A percentile compares a stretch with the other conserved stretches of the same genome.
These are phyloP conservation scores for Dioscorea alata DNA, from an alignment of 106 monocot species.

Conservation along the genomic window DNA sequence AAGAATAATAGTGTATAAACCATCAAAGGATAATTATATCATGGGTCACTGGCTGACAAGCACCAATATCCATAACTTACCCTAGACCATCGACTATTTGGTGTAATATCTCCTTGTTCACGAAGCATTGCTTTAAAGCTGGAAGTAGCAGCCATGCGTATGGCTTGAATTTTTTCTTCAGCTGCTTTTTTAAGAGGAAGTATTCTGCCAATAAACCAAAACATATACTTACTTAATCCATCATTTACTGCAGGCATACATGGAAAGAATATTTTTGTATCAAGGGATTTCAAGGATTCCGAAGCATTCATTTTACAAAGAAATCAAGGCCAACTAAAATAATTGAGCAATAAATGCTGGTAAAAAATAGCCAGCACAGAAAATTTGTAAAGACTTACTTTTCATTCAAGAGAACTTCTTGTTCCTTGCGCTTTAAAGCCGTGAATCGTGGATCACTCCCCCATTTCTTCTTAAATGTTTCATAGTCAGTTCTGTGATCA, in stretches of 20 bases:
- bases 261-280: too few species aligned
- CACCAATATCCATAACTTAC: constrained; percentile 25
- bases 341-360: neutral
- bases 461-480: constrained; percentile 92
- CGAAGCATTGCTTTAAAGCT: constrained; percentile 81
- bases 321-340: too few species aligned
- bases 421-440: constrained; percentile 82
- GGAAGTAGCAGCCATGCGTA: constrained; percentile 31
- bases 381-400: constrained; percentile 36
- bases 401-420: constrained; percentile 75
- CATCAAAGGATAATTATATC: too few species aligned
- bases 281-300: too few species aligned
- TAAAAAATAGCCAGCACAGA: neutral
- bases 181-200: constrained; percentile 52
- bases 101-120: constrained; percentile 54
- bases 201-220: constrained; percentile 30
- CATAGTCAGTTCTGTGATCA: constrained; percentile 61
- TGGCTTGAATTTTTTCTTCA: constrained; percentile 60
- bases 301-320: too few species aligned
- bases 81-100: constrained; percentile 72
- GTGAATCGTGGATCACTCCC: constrained; percentile 74
- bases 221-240: too few species aligned
- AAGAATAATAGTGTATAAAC: too few species aligned
- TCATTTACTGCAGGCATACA: too few species aligned
- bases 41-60: too few species aligned